Conservation (phyloP, 192 early-diverging fungal species). For the Chytriomyces hyalinus region DNA sequence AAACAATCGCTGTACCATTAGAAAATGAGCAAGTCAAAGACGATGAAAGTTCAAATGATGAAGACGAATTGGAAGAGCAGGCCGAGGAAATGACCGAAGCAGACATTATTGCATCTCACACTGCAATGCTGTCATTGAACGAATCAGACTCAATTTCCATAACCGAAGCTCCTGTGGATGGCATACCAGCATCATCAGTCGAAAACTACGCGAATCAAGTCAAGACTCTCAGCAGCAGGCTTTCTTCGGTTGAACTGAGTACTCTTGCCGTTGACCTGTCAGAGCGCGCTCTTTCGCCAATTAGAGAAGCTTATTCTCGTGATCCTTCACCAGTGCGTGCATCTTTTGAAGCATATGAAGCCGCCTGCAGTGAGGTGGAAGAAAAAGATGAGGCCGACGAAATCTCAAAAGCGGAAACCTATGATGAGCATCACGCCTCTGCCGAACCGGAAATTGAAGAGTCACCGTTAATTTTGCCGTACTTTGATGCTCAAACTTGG, state of each 20-base stretch:
- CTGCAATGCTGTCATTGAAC: background rate
- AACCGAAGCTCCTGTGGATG: background rate
- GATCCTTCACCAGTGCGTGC: background rate
- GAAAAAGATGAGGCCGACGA: background rate
- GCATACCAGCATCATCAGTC: background rate
- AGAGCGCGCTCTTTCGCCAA: background rate
- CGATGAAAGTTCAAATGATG: background rate
- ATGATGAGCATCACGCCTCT: background rate
- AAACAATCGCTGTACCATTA: background rate
- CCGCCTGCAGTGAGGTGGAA: background rate
- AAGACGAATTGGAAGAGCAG: background rate
- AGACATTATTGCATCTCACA: background rate
- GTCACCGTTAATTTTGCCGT: background rate
- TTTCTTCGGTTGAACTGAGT: conserved; percentile 9
- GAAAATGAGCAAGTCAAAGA: background rate
- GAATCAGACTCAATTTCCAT: background rate
- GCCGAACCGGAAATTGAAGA: background rate
- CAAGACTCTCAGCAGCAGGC: background rate
- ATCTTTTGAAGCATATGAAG: background rate
- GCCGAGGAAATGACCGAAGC: background rate
- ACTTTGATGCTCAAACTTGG: conserved; percentile 16
- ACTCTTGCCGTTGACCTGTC: conserved; percentile 5
- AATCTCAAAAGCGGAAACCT: background rate
- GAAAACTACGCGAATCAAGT: background rate
- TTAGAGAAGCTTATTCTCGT: background rate